Base-by-base conservation (phyloP, 2,329 filamentous ascomycete species). In the Colletotrichum sansevieriae region DNA sequence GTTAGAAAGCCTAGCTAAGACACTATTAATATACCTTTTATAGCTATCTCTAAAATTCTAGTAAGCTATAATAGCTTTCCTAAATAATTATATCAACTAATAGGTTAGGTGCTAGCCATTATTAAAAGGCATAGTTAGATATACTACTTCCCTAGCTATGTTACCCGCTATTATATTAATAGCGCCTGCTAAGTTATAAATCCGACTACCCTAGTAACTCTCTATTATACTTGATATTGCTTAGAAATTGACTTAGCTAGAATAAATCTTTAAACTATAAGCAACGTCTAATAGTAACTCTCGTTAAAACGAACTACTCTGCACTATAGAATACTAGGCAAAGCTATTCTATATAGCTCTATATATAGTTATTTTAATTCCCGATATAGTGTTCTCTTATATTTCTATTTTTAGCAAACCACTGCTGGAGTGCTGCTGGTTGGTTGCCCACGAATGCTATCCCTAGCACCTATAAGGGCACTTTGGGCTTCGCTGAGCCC, bases 31-130 rank as follows among this genome's bases (percentile, higher is more conserved):
- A 51, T 51, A 51, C 47, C 33, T 51, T 51, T 51, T 20, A 51
- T 51, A 51, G 47, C 47, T 51, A 20, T 51, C 33, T 51, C 47
- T 51, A 51, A 22, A 51, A 51, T 51, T 51, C 12, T 12, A 51
- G 12, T 51, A 20, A 51, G 47, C 4, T 51, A 20, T 51, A 20
- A 51, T 51, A 20, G 33, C 47, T 51, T 51, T 51, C 47, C 20
- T 51, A 1, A 10, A 51, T 20, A 51, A 22, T 51, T 51, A 20
- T 20, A 8, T 35, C 12, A 12, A 51, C 47, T 51, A 51, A 51
- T 20, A 20, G 25, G 47, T 51, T 51, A 20, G 12, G 1, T 51
- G 22, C 47, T 20, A 51, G 47, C 47, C 33, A 1, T 51, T 51
- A 20, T 51, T 20, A 20, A 51, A 51, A 51, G 47, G n/a, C 12